Conservation (phyloP, 495 filamentous ascomycete genomes). For the Trichoderma orchidacearum region DNA sequence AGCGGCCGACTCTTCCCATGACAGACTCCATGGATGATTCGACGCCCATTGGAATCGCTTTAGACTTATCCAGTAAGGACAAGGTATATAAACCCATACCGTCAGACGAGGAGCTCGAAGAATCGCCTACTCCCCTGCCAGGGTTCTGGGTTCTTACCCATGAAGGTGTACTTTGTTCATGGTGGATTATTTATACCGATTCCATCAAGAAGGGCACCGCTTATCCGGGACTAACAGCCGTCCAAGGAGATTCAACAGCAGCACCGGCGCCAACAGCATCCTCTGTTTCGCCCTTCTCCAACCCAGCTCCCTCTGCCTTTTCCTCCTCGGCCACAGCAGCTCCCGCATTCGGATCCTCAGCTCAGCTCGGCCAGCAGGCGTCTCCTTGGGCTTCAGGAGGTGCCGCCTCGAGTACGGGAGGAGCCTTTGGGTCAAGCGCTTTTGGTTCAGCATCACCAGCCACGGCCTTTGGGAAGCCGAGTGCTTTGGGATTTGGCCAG, state of each 20-base stretch:
- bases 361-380: slow-evolving; percentile 20
- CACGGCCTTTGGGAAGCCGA: slow-evolving; percentile 40
- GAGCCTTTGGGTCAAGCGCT: slow-evolving; percentile 22
- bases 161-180: slow-evolving; percentile 69
- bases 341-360: slow-evolving; percentile 24
- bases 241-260: slow-evolving; percentile 17
- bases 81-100: slow-evolving; percentile 66
- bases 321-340: slow-evolving; percentile 6
- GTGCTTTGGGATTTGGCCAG: slow-evolving; percentile 11
- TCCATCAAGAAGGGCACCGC: slow-evolving; percentile 59
- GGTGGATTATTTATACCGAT: slow-evolving; percentile 87
- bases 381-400: slow-evolving; percentile 24
- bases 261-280: slow-evolving; percentile 9
- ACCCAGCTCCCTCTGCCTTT: slow-evolving; percentile 6
- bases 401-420: slow-evolving; percentile 9
- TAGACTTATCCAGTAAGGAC: slow-evolving; percentile 74
- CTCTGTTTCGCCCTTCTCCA: slow-evolving; percentile 19
- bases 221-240: slow-evolving; percentile 53
- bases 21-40: slow-evolving; percentile 50
- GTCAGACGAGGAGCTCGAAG: slow-evolving; percentile 57
- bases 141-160: slow-evolving; percentile 78
- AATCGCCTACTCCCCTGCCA: slow-evolving; percentile 70
- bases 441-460: slow-evolving; percentile 27
- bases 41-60: slow-evolving; percentile 60
- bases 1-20: slow-evolving; percentile 63